These are phyloP conservation scores for Protomyces arabidopsidicola DNA, from an alignment of 1,139 yeast species.

Conservation along the genomic window DNA sequence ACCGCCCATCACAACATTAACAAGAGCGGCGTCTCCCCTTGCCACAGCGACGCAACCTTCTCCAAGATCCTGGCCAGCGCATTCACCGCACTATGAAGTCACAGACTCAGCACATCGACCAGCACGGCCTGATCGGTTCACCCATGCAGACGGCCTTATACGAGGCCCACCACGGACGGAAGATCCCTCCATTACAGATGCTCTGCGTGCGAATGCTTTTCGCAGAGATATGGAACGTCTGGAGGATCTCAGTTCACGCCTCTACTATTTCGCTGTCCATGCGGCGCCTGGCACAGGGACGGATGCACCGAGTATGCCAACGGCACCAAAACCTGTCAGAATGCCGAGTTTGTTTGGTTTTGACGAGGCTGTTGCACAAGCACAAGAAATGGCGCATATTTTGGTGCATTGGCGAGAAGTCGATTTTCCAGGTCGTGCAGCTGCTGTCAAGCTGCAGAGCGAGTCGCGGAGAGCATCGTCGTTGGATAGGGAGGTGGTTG, in stretches of 20 bases:
- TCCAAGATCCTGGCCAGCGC: not conserved
- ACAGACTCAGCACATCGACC: not conserved
- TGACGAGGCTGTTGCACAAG: conserved; percentile 30
- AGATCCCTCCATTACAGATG: conserved; percentile 3
- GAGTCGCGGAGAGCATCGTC: not conserved
- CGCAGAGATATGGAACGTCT: conserved; percentile 30
- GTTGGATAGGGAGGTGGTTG: too few relatives aligned
- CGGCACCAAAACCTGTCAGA: not conserved
- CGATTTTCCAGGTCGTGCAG: conserved; percentile 6
- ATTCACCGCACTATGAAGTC: not conserved
- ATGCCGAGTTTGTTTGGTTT: conserved; percentile 21
- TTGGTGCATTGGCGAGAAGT: conserved; percentile 30
- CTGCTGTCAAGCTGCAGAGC: not conserved
- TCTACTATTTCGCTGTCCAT: conserved; percentile 30
- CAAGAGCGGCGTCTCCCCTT: not conserved
- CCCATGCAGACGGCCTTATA: too few relatives aligned
- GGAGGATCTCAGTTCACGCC: conserved; percentile 31
- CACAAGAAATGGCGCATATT: conserved; percentile 28
- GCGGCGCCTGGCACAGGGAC: conserved; percentile 11
- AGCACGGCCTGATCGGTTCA: not conserved
- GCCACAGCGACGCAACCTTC: not conserved
- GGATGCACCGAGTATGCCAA: not conserved
- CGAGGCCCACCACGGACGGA: not conserved
- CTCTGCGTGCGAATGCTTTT: conserved; percentile 17
- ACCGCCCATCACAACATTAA: not conserved